phyloP scores from a whole-genome alignment of 106 monocot genomes.

The Dioscorea alata region DNA sequence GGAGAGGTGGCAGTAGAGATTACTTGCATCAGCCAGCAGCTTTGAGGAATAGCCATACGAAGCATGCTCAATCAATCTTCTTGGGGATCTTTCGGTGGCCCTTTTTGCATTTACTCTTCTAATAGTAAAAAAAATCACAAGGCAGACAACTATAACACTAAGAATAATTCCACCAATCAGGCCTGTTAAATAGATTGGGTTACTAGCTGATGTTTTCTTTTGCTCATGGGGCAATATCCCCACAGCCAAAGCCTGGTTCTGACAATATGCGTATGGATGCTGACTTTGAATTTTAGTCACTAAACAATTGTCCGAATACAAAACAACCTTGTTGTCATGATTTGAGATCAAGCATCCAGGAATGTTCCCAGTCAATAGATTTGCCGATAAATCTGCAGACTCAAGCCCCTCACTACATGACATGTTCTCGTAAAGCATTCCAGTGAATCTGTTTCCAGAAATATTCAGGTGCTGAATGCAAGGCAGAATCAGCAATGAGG shows the following conservation, averaged over 20 bases:
- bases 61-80: slow-evolving; percentile 65
- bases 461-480: slow-evolving; percentile 63
- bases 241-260: slow-evolving; percentile 83
- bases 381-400: slow-evolving; percentile 63
- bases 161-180: slow-evolving; percentile 28
- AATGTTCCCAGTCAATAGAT: slow-evolving; percentile 71
- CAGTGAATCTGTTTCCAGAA: slow-evolving; percentile 76
- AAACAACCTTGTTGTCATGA: slow-evolving; percentile 19
- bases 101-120: slow-evolving; percentile 33
- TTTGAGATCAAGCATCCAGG: slow-evolving; percentile 52
- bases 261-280: slow-evolving; percentile 66
- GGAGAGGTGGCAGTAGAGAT: slow-evolving; percentile 11
- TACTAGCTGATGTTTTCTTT: slow-evolving; percentile 23
- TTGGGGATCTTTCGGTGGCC: slow-evolving; percentile 41
- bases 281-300: slow-evolving; percentile 33
- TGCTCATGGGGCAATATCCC: slow-evolving; percentile 44
- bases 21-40: slow-evolving; percentile 92
- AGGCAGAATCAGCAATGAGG: slow-evolving; percentile 66
- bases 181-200: slow-evolving; percentile 22
- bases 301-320: slow-evolving; percentile 71
- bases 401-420: slow-evolving; percentile 63
- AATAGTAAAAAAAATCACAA: slow-evolving; percentile 25
- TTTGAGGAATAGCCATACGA: slow-evolving; percentile 78
- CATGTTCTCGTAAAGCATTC: slow-evolving; percentile 66
- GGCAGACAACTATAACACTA: slow-evolving; percentile 20